Evolutionary conservation across 1,139 yeast species (phyloP).

Genomic region (Kazachstania sp.): DNA sequence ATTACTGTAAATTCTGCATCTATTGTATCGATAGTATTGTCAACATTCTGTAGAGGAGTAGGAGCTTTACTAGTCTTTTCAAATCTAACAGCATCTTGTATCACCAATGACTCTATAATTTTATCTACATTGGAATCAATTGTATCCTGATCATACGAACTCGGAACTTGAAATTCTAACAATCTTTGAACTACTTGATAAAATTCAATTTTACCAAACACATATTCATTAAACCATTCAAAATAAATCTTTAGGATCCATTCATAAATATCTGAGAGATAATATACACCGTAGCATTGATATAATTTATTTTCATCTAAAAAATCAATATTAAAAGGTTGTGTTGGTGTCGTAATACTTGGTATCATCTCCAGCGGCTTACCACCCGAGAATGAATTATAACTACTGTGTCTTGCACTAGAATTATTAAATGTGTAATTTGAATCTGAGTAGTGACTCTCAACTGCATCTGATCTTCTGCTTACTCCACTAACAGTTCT

Average conservation of each 20-base stretch:
- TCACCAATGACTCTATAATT: slow-evolving; percentile 41
- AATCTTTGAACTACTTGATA: slow-evolving; percentile 52
- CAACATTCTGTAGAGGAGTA: slow-evolving; percentile 5
- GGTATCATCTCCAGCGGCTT: slow-evolving; percentile 45
- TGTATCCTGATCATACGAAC: slow-evolving; percentile 27
- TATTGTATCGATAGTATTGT: slow-evolving; percentile 6
- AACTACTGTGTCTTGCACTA: slow-evolving; percentile 26
- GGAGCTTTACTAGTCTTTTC: slow-evolving; percentile 4
- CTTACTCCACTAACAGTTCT: slow-evolving; percentile 20
- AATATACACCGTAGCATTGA: slow-evolving; percentile 44
- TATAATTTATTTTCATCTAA: slow-evolving; percentile 43
- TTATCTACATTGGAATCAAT: slow-evolving; percentile 36
- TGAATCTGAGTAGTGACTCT: slow-evolving; percentile 28
- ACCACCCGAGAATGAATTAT: slow-evolving; percentile 27
- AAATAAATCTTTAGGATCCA: slow-evolving; percentile 37
- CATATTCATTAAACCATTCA: slow-evolving; percentile 35
- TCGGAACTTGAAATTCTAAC: slow-evolving; percentile 30
- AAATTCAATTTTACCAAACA: slow-evolving; percentile 44
- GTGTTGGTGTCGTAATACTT: slow-evolving; percentile 42
- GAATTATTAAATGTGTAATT: slow-evolving; percentile 30
- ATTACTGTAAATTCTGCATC: slow-evolving; percentile 22
- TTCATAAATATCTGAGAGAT: slow-evolving; percentile 43
- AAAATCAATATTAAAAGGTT: slow-evolving; percentile 48
- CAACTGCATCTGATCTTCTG: slow-evolving; percentile 24
- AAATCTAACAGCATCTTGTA: slow-evolving; percentile 40